These are phyloP conservation scores for Tillandsia fasciculata DNA, from an alignment of 176 grass and related monocot genomes.

Conservation along the genomic window DNA sequence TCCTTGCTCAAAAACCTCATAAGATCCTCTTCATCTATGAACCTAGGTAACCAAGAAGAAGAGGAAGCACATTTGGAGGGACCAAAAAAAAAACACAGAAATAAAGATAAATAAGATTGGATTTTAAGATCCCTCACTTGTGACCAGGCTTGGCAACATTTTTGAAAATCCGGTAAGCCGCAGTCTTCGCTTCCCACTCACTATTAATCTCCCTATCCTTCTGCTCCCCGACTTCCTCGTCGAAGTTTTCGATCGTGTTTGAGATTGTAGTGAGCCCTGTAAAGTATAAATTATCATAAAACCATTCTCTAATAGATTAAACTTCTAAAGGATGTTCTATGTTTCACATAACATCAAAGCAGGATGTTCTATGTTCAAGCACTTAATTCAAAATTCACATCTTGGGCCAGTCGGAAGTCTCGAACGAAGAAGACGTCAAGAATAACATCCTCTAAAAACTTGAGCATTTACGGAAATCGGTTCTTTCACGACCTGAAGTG, in stretches of 20 bases:
- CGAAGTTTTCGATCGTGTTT: conserved; percentile 69
- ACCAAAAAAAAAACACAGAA: neutral
- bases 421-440: no score
- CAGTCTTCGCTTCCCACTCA: conserved; percentile 70
- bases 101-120: neutral
- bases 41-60: conserved; percentile 31
- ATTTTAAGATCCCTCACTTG: conserved; percentile 29
- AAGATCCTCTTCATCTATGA: conserved; percentile 78
- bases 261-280: conserved; percentile 62
- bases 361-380: no score
- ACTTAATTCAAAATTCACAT: no score
- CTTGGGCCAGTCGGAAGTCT: no score
- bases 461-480: no score
- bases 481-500: conserved; percentile 24
- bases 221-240: conserved; percentile 52
- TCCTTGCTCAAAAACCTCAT: conserved; percentile 78
- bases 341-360: no score
- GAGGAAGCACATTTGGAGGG: conserved; percentile 7
- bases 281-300: no score
- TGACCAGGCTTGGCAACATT: conserved; percentile 68
- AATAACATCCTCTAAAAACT: no score
- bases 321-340: no score
- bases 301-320: no score
- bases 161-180: conserved; percentile 66
- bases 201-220: conserved; percentile 82